Base-by-base conservation (phyloP, 2,329 filamentous ascomycete genomes). In the Cyclaneusma minus region DNA sequence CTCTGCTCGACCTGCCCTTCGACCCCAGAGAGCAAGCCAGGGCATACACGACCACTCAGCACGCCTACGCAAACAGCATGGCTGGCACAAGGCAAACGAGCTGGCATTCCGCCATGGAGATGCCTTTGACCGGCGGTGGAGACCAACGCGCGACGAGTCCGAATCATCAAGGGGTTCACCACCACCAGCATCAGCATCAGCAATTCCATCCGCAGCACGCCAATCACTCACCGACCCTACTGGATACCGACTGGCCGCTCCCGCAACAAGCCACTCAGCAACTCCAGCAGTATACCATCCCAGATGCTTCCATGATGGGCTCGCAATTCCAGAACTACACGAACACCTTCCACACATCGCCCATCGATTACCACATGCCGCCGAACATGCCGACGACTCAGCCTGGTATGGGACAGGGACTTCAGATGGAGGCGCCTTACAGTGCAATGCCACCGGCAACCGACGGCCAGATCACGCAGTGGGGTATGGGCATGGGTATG, bases 401-500 rank as follows among this genome's bases (percentile, higher is more conserved):
- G 42, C 64, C 67, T 17, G 60, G 68, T 20, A 57, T 81, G 33
- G 70, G 72, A 35, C 56, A 68, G 10, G 49, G 51, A 35, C 60
- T 73, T 36, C 50, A 71, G 18, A 58, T 83, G 42, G 74, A 78
- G 32, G 62, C 67, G 18, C 55, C 68, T 4, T 84, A 78, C 51
- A 61, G 70, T 38, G 63, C 70, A 22, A 62, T 68, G 30, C 50
- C 58, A n/a, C 66, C 67, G 25, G 52, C 60, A 7, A 58, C 68
- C 27, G 59, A 63, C 27, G 46, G 55, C 7, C 64, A 64, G 22
- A 49, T 63, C 10, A 60, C 63, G 54, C 69, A 58, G 47, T 81
- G 59, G 74, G 68, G 54, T 16, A 50, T 64, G 35, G 68, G 54
- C 16, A 50, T 64, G 35, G 66, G 71, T 36, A 72, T 79, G 55